A percentile compares a stretch with the other conserved stretches of the same genome.
These are phyloP conservation scores for Periconia digitata DNA, from an alignment of 2,329 filamentous ascomycete genomes.

Conservation along the genomic window DNA sequence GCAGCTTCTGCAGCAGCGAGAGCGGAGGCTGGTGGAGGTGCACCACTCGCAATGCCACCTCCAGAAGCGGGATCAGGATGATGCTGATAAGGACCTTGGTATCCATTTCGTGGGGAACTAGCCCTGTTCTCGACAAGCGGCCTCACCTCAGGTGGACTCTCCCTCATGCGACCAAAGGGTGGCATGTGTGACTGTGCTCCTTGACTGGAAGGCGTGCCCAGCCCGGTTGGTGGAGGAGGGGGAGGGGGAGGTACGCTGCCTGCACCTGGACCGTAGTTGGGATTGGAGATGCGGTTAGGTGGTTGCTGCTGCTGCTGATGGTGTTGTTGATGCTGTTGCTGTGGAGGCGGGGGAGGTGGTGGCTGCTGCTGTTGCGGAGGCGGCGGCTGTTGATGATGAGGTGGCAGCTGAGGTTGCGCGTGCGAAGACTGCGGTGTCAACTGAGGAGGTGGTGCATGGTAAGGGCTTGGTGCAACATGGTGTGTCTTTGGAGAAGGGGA, in stretches of 20 bases:
- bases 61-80: constrained; percentile 65
- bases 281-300: constrained; percentile 52
- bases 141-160: constrained; percentile 80
- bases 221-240: constrained; percentile 58
- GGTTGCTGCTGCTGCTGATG: constrained; percentile 49
- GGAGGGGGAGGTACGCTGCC: constrained; percentile 56
- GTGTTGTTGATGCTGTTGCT: constrained; percentile 47
- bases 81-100: constrained; percentile 78
- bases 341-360: constrained; percentile 49
- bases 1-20: constrained; percentile 68
- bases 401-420: constrained; percentile 45
- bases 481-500: constrained; percentile 63
- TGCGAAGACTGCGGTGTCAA: constrained; percentile 56
- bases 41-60: constrained; percentile 67
- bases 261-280: constrained; percentile 50
- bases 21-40: constrained; percentile 66
- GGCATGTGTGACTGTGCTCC: constrained; percentile 58
- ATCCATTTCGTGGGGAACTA: constrained; percentile 87
- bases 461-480: constrained; percentile 55
- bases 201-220: constrained; percentile 55
- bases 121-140: constrained; percentile 81
- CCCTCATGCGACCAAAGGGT: constrained; percentile 64
- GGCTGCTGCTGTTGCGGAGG: constrained; percentile 42
- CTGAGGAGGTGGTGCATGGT: constrained; percentile 47
- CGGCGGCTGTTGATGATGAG: constrained; percentile 25